A percentile compares a stretch with the other conserved stretches of the same genome.
Evolutionary conservation across 345 rosid genomes (phyloP).

Genomic region (Tarenaya hassleriana): DNA sequence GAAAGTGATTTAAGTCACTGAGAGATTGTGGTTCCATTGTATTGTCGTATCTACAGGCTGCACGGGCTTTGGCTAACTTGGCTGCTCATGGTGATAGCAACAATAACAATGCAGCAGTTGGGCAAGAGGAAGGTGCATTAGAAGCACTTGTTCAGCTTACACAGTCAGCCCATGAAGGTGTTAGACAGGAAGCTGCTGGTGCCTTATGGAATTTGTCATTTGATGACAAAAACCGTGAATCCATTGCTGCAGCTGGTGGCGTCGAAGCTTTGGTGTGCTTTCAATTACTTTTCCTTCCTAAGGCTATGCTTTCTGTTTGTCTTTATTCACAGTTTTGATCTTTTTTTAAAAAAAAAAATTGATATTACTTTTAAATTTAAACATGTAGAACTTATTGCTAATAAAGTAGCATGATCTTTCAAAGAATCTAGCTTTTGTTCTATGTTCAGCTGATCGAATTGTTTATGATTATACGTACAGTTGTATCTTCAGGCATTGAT

Average conservation of each 20-base stretch:
- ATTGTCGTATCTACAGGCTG: conserved; percentile 55
- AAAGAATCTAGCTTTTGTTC: too few relatives aligned
- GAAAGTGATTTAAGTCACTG: conserved; percentile 5
- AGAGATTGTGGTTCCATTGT: conserved; percentile 12
- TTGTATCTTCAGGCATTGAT: conserved; percentile 17
- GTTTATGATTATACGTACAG: too few relatives aligned
- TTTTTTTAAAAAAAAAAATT: too few relatives aligned
- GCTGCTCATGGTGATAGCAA: conserved; percentile 99
- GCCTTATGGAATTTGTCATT: conserved; percentile 81
- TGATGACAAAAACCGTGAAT: conserved; percentile 76
- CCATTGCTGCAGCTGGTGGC: conserved; percentile 77
- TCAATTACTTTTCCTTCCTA: background rate
- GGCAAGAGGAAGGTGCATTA: conserved; percentile 88
- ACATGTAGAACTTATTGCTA: too few relatives aligned
- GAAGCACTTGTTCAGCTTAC: conserved; percentile 90
- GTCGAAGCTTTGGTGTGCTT: conserved; percentile 74
- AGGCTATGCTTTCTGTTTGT: too few relatives aligned
- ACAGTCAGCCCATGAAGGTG: conserved; percentile 81
- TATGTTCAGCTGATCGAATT: too few relatives aligned
- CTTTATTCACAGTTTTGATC: too few relatives aligned
- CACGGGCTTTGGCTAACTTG: conserved; percentile 89
- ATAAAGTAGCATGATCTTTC: too few relatives aligned
- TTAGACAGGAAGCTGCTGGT: conserved; percentile 90
- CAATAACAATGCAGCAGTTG: conserved; percentile 86
- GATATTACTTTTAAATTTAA: too few relatives aligned